A percentile compares a stretch with the other conserved stretches of the same genome.
Evolutionary conservation across 805 yeast genomes (phyloP).

Genomic region (Metschnikowia vanudenii): DNA sequence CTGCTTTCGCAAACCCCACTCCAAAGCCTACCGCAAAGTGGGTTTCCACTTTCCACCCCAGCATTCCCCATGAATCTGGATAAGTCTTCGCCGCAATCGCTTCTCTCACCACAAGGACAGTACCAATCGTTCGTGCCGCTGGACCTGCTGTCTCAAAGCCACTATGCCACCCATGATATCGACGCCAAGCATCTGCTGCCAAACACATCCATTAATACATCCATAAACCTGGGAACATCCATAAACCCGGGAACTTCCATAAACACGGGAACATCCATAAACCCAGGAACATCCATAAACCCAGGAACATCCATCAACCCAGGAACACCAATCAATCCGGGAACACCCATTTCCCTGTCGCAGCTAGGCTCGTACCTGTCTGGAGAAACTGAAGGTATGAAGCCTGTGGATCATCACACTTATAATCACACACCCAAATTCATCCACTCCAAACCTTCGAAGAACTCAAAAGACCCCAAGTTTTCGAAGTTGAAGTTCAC

Average conservation of each 20-base stretch:
- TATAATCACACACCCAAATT: constrained; percentile 4
- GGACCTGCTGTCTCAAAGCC: not conserved
- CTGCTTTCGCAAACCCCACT: constrained; percentile 7
- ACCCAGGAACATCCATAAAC: too few species aligned
- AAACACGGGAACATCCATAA: too few species aligned
- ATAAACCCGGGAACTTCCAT: too few species aligned
- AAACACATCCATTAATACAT: not conserved
- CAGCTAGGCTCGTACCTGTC: not conserved
- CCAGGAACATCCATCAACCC: too few species aligned
- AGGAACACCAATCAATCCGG: too few species aligned
- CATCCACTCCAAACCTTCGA: constrained; percentile 10
- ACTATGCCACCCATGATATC: not conserved
- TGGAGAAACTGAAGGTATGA: not conserved
- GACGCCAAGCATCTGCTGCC: constrained; percentile 2
- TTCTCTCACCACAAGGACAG: not conserved
- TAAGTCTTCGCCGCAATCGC: not conserved
- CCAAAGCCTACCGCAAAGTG: constrained; percentile 8
- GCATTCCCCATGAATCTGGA: constrained; percentile 1
- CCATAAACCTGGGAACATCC: not conserved
- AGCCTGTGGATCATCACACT: not conserved
- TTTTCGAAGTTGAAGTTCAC: not conserved
- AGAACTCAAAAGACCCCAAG: not conserved
- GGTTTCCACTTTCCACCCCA: constrained; percentile 1
- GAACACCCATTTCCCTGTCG: too few species aligned
- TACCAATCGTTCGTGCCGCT: not conserved